A percentile compares a stretch with the other conserved stretches of the same genome.
Conservation (phyloP, 1,284 basidiomycete genomes). For the Meripilus lineatus region DNA sequence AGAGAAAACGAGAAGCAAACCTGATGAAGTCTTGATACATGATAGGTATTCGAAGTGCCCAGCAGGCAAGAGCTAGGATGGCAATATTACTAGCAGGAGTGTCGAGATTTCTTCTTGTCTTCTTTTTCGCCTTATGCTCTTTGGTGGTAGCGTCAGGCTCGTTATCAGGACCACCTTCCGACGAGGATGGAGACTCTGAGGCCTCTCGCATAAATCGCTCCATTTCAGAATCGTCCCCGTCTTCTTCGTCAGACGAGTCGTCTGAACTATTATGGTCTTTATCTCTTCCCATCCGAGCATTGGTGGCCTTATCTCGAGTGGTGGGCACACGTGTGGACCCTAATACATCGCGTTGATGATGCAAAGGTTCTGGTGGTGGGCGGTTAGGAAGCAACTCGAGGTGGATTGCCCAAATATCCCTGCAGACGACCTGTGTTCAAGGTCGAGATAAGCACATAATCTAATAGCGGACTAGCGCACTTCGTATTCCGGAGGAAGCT, state of each 20-base stretch:
- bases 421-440: conserved; percentile 60
- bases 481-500: conserved; percentile 75
- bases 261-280: conserved; percentile 7
- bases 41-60: conserved; percentile 74
- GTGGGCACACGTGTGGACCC: not conserved
- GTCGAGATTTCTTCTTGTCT: conserved; percentile 34
- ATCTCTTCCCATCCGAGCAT: conserved; percentile 6
- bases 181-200: conserved; percentile 14
- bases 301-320: not conserved
- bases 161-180: conserved; percentile 22
- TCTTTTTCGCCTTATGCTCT: conserved; percentile 30
- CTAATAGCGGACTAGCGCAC: conserved; percentile 34
- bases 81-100: conserved; percentile 57
- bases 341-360: conserved; percentile 26
- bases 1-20: conserved; percentile 32
- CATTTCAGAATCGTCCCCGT: conserved; percentile 15
- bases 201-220: conserved; percentile 12
- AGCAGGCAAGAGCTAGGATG: conserved; percentile 68
- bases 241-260: conserved; percentile 20
- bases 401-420: conserved; percentile 80
- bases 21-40: conserved; percentile 69
- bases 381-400: conserved; percentile 59
- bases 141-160: conserved; percentile 47
- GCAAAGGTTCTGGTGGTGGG: conserved; percentile 55
- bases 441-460: conserved; percentile 12